Base-by-base conservation (phyloP, 176 grass and related monocot genomes). In the Avena eriantha region DNA sequence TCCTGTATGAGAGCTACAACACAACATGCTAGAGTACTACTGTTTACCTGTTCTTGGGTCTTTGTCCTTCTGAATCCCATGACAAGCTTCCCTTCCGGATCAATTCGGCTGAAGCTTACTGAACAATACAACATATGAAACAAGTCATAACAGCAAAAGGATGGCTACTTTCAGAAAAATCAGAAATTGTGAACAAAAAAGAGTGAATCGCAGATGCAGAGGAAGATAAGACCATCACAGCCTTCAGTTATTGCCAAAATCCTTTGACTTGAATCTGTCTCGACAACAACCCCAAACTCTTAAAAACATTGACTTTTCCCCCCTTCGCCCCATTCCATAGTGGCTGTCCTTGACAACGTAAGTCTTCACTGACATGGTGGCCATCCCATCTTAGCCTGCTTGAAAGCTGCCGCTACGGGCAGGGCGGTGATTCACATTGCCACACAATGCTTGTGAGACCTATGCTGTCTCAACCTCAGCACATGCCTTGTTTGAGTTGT, bases 51-150 rank as follows among this genome's bases (percentile, higher is more conserved):
- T 95, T 99, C 97, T n/a, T 80, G 41, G 67, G 85, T 86, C 74
- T 93, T 86, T 66, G 97, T 92, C 90, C 92, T 99, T 70, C 97
- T 90, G 83, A 99, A 99, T 65, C 94, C 94, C 97, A 99, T 99
- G 59, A 99, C 88, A 81, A 99, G 76, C 76, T 93, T 99, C 54
- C 97, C 94, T 93, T 97, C 97, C 43, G 97, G 97, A 87, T 99
- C 97, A 65, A 97, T 89, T 79, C 91, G 86, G 74, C 97, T 99
- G 64, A 99, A 99, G 39, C 94, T 99, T 63, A 99, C 97, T 99
- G 76, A 69, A 86, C 19, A 79, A 87, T 60, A 87, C 48, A 78
- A 2, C 15, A 85, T 8, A 76, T 18, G 49, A 31, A 17, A 53
- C 77, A 7, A n/a, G 54, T 78, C 78, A 92, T 24, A 73, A 67